Evolutionary conservation across 345 rosid genomes (phyloP).

Genomic region (Syzygium aqueum): DNA sequence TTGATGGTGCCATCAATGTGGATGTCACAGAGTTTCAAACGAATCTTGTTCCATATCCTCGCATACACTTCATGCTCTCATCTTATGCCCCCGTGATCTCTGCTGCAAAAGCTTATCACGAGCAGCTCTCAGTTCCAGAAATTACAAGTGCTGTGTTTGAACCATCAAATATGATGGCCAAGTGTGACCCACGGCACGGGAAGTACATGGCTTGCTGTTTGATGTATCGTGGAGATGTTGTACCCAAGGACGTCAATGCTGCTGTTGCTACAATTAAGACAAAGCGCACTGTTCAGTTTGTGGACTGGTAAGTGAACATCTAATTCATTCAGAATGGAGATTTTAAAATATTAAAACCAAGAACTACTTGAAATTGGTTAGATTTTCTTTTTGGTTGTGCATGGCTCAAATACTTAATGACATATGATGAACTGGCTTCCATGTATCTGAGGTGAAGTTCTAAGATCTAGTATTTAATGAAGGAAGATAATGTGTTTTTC

Average conservation of each 20-base stretch:
- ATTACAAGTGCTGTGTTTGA: constrained; percentile 73
- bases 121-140: constrained; percentile 72
- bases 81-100: constrained; percentile 79
- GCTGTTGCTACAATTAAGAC: constrained; percentile 72
- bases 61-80: constrained; percentile 83
- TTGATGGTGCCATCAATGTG: constrained; percentile 82
- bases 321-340: neutral
- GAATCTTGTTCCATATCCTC: constrained; percentile 79
- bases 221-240: constrained; percentile 81
- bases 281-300: constrained; percentile 73
- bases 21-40: constrained; percentile 78
- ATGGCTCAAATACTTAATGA: neutral
- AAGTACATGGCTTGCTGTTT: constrained; percentile 86
- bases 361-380: neutral
- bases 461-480: neutral
- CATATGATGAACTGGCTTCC: neutral
- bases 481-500: neutral
- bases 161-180: constrained; percentile 83
- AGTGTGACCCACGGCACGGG: constrained; percentile 84
- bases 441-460: neutral
- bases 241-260: constrained; percentile 76
- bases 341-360: neutral
- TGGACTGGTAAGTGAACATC: constrained; percentile 54
- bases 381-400: neutral
- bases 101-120: constrained; percentile 73